Evolutionary conservation across 495 filamentous ascomycete species (phyloP).

Genomic region (Penicilliopsis zonata): DNA sequence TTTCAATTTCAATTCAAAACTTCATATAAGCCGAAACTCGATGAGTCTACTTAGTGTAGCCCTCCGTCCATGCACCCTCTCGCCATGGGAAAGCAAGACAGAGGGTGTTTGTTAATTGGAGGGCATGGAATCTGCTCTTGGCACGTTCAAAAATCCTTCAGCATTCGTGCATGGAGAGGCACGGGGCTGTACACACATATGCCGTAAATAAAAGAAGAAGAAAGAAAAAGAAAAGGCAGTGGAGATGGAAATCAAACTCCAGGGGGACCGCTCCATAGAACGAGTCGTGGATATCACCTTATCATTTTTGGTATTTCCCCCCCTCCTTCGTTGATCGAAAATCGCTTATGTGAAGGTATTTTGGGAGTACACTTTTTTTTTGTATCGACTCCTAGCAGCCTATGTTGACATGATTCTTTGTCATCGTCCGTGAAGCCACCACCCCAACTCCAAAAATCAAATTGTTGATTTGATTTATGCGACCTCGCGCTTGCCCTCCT

Average conservation of each 20-base stretch:
- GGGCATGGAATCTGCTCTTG: slow-evolving; percentile 58
- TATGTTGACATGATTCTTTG: slow-evolving; percentile 1
- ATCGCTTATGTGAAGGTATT: not conserved
- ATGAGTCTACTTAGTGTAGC: slow-evolving; percentile 42
- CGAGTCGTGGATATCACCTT: too few species aligned
- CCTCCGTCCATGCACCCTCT: slow-evolving; percentile 79
- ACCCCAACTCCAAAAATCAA: slow-evolving; percentile 2
- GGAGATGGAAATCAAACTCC: too few species aligned
- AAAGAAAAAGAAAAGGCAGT: slow-evolving; percentile 1
- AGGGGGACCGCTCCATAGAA: too few species aligned
- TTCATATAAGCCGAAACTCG: not conserved
- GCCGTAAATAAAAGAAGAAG: slow-evolving; percentile 35
- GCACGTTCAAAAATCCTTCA: slow-evolving; percentile 98
- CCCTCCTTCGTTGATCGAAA: too few species aligned
- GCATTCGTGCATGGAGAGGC: slow-evolving; percentile 64
- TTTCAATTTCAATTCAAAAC: slow-evolving; percentile 1
- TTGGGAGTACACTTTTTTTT: not conserved
- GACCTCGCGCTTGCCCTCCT: slow-evolving; percentile 88
- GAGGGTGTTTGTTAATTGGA: slow-evolving; percentile 88
- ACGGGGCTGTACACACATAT: slow-evolving; percentile 99
- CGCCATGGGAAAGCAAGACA: slow-evolving; percentile 45
- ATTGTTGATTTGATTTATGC: slow-evolving; percentile 49
- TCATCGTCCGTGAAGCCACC: slow-evolving; percentile 1
- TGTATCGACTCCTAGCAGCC: slow-evolving; percentile 1
- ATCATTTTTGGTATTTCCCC: too few species aligned